Conservation (phyloP, 805 yeast genomes). For the Myxozyma geophila region DNA sequence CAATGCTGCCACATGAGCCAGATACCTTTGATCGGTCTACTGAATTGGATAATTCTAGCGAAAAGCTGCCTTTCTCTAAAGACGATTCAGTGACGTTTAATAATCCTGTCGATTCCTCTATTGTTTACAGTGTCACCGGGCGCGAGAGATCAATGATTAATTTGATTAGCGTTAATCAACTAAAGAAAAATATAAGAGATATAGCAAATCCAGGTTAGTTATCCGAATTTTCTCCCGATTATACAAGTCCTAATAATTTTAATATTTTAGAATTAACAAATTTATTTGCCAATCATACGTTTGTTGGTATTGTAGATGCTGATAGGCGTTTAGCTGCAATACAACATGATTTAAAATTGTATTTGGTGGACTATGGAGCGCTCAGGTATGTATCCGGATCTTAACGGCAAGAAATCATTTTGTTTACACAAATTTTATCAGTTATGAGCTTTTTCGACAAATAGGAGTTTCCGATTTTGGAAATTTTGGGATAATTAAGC, state of each 20-base stretch:
- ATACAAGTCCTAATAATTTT: neutral
- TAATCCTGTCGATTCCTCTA: neutral
- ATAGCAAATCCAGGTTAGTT: slow-evolving; percentile 21
- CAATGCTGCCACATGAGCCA: slow-evolving; percentile 40
- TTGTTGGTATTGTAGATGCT: slow-evolving; percentile 82
- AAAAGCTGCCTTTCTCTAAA: no score
- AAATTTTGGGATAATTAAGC: slow-evolving; percentile 69
- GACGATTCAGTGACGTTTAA: neutral
- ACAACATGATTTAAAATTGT: slow-evolving; percentile 79
- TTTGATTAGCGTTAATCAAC: slow-evolving; percentile 61
- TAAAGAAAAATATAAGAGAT: slow-evolving; percentile 50
- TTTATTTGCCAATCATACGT: slow-evolving; percentile 69
- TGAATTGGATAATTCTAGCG: no score
- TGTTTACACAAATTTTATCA: neutral
- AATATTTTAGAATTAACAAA: slow-evolving; percentile 57
- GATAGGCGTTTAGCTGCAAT: slow-evolving; percentile 73
- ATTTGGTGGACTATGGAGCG: slow-evolving; percentile 78
- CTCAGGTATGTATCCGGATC: slow-evolving; percentile 47
- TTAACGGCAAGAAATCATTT: neutral
- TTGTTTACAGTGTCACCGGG: neutral
- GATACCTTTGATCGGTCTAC: neutral
- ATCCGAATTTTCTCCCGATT: neutral
- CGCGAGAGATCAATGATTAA: slow-evolving; percentile 48
- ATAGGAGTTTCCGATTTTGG: slow-evolving; percentile 75
- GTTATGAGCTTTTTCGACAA: slow-evolving; percentile 76